Evolutionary conservation across 2,329 filamentous ascomycete species (phyloP).

Genomic region (Colletotrichum graminicola): DNA sequence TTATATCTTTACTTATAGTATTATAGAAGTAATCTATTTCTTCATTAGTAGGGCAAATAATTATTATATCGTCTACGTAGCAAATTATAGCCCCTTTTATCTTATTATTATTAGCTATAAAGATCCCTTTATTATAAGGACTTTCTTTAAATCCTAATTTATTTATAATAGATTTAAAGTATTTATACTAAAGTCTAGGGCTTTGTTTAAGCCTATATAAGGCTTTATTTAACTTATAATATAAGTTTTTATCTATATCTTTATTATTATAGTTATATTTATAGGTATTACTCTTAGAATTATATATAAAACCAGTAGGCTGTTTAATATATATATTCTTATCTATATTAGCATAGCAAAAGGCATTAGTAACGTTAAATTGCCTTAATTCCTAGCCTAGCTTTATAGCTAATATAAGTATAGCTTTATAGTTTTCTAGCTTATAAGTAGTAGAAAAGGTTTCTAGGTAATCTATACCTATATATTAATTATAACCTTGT

Average conservation of each 20-base stretch:
- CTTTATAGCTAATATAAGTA: background rate
- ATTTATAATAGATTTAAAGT: background rate
- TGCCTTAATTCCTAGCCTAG: background rate
- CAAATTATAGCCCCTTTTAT: background rate
- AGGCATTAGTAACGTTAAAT: background rate
- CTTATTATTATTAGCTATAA: background rate
- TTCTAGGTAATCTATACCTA: background rate
- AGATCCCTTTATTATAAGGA: background rate
- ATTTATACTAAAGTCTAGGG: background rate
- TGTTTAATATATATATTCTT: background rate
- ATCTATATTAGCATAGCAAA: background rate
- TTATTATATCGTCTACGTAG: background rate
- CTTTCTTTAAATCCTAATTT: background rate
- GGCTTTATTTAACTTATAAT: background rate
- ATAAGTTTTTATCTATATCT: background rate
- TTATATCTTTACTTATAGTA: background rate
- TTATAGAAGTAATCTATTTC: background rate
- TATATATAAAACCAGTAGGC: background rate
- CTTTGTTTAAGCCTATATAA: slow-evolving; percentile 1
- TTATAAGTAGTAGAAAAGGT: background rate
- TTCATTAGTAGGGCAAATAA: background rate
- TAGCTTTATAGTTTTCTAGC: background rate
- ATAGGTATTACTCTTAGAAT: background rate
- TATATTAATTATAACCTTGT: background rate
- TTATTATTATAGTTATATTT: background rate